phyloP scores from a whole-genome alignment of 2,329 filamentous ascomycete genomes.

The Colletotrichum aenigma region DNA sequence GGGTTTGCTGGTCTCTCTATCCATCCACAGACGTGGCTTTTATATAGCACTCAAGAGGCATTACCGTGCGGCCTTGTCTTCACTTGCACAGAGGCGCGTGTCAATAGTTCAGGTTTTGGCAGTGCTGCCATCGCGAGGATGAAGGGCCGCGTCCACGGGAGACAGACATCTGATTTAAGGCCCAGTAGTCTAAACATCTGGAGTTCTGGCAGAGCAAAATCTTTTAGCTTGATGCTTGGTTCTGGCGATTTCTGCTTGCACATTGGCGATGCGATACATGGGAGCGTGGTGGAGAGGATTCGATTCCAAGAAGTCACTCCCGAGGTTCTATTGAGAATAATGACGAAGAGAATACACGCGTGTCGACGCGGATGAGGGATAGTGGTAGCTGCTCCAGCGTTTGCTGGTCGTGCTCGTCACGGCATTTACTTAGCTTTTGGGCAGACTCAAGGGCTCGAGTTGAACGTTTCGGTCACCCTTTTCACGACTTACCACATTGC shows the following conservation, averaged over 20 bases:
- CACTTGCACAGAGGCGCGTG: neutral
- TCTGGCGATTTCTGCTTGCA: no score
- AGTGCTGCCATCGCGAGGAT: neutral
- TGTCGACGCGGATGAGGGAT: accelerated
- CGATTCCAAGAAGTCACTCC: neutral
- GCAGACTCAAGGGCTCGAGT: no score
- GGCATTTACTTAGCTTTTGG: accelerated
- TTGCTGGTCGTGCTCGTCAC: neutral
- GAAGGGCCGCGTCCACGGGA: accelerated
- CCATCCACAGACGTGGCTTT: neutral
- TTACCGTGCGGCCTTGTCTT: neutral
- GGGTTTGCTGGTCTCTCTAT: neutral
- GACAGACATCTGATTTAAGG: neutral
- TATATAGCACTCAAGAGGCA: neutral
- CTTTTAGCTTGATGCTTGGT: no score
- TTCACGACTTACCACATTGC: no score
- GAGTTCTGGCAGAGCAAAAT: neutral
- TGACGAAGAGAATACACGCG: neutral
- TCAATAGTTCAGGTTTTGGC: accelerated
- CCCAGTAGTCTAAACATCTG: accelerated
- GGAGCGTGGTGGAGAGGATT: no score
- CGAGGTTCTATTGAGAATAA: neutral
- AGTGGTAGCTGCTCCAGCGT: accelerated
- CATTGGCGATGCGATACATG: no score
- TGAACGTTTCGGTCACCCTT: no score